Percentiles rank a stretch among this genome's conserved stretches.
phyloP scores from a whole-genome alignment of 1,139 yeast species.

The Saccharomyces hybrid region DNA sequence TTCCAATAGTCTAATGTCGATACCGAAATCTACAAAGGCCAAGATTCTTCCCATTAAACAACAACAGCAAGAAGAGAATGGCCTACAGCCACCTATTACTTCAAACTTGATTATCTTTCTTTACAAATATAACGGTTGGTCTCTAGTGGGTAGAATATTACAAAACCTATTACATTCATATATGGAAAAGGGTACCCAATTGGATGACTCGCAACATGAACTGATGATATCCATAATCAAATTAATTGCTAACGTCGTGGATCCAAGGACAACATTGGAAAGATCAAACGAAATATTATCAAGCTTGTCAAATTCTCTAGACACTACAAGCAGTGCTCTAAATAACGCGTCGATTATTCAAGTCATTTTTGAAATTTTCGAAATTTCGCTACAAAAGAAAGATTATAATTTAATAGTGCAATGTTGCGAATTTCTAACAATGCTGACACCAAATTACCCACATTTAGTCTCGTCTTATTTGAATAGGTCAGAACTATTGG shows the following conservation, averaged over 20 bases:
- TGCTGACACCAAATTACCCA: conserved; percentile 45
- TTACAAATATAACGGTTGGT: conserved; percentile 79
- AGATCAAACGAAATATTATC: conserved; percentile 38
- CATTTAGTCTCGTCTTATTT: conserved; percentile 75
- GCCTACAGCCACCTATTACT: conserved; percentile 8
- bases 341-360: conserved; percentile 41
- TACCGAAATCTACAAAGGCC: conserved; percentile 60
- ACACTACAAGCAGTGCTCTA: conserved; percentile 29
- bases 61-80: conserved; percentile 28
- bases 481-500: conserved; percentile 57
- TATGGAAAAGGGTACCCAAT: conserved; percentile 23
- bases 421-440: conserved; percentile 45
- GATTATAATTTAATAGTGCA: conserved; percentile 42
- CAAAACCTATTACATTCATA: conserved; percentile 49
- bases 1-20: conserved; percentile 33
- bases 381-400: conserved; percentile 56
- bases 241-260: conserved; percentile 44
- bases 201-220: conserved; percentile 28
- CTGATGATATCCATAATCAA: conserved; percentile 44
- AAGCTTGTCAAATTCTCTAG: conserved; percentile 2
- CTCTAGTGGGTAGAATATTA: conserved; percentile 67
- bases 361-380: conserved; percentile 56
- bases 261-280: conserved; percentile 36
- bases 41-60: conserved; percentile 44
- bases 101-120: conserved; percentile 54